Percentiles rank a stretch among this genome's conserved stretches.
phyloP scores from a whole-genome alignment of 306 rosid species.

The Vigna mungo region DNA sequence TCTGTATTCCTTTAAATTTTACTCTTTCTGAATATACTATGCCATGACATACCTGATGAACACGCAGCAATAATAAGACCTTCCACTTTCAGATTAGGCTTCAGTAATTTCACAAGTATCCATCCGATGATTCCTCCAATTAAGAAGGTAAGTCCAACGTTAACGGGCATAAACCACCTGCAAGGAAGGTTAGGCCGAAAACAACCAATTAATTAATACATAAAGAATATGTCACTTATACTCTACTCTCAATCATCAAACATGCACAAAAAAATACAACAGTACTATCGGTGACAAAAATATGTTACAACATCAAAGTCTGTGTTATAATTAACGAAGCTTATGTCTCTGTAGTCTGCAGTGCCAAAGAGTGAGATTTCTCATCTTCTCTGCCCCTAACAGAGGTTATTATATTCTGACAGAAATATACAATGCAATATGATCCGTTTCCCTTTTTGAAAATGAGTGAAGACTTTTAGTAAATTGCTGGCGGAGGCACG shows the following conservation, averaged over 20 bases:
- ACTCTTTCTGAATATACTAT: neutral
- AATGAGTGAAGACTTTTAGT: too few species aligned
- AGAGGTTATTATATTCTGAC: too few species aligned
- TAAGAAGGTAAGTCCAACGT: slow-evolving; percentile 75
- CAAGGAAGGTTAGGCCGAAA: neutral
- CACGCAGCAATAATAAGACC: slow-evolving; percentile 79
- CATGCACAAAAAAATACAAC: neutral
- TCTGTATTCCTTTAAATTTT: slow-evolving; percentile 20
- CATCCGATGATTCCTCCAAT: slow-evolving; percentile 86
- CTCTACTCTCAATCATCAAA: neutral
- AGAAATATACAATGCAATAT: too few species aligned
- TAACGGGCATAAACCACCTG: slow-evolving; percentile 98
- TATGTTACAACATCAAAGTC: neutral
- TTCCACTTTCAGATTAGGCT: slow-evolving; percentile 79
- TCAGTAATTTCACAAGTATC: slow-evolving; percentile 71
- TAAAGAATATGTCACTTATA: neutral
- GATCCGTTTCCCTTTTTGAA: neutral
- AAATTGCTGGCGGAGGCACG: neutral
- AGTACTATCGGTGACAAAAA: neutral
- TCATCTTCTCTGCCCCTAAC: neutral
- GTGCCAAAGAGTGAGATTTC: neutral
- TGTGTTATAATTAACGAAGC: neutral
- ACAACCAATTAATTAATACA: neutral
- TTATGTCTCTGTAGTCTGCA: neutral
- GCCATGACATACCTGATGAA: slow-evolving; percentile 66